phyloP scores from a whole-genome alignment of 176 grass and related monocot genomes.

The Otatea glauca region DNA sequence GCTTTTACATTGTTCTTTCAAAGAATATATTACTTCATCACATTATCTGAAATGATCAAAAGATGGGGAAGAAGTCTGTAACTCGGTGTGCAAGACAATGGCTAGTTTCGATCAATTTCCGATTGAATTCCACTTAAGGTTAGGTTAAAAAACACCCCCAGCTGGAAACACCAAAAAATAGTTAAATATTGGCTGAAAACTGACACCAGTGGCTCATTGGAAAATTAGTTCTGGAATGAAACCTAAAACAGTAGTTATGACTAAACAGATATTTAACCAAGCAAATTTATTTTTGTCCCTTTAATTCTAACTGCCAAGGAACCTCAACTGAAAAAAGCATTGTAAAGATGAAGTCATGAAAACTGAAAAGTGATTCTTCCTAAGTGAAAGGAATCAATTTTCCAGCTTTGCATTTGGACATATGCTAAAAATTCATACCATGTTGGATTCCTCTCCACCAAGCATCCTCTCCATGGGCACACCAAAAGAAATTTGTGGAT shows the following conservation, averaged over 20 bases:
- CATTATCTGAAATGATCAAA: neutral
- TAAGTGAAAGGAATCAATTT: neutral
- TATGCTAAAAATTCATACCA: conserved; percentile 47
- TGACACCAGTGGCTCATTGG: neutral
- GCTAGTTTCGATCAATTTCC: neutral
- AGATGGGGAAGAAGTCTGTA: neutral
- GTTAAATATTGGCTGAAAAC: neutral
- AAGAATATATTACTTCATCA: neutral
- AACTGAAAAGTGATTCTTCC: neutral
- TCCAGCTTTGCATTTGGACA: neutral
- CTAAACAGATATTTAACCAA: neutral
- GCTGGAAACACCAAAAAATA: neutral
- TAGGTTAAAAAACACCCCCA: neutral
- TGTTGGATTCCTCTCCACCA: conserved; percentile 54
- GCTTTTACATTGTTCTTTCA: neutral
- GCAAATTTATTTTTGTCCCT: neutral
- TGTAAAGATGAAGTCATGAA: neutral
- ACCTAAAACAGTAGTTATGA: neutral
- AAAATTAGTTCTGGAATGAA: neutral
- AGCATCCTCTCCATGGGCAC: conserved; percentile 79
- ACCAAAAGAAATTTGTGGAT: conserved; percentile 75
- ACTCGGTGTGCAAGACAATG: neutral
- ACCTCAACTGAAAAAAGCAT: neutral
- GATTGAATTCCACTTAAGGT: neutral
- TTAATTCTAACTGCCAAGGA: conserved; percentile 26